Evolutionary conservation across 1,139 yeast genomes (phyloP), one percentile per base, ranked within the genome.

Genomic region (Entelexis paramagnoliae): DNA sequence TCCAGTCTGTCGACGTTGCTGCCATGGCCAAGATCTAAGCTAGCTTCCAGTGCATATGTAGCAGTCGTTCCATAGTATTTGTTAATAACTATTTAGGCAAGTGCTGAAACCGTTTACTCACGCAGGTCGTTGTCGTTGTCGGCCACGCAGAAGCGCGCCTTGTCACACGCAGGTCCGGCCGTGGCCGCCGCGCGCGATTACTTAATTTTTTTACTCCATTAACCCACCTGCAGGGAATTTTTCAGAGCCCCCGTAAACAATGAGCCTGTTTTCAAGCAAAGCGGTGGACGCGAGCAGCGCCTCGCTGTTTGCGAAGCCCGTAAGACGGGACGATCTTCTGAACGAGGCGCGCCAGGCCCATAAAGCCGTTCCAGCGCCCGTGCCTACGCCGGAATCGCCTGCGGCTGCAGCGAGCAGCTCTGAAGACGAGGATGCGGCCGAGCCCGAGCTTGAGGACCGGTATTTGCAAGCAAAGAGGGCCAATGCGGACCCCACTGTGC

Each of bases 1-100:
- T 91, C 68, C 99, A 91, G 81, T 89, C 97, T 64, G 83, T 95
- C 62, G 97, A 89, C 74, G 73, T 89, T 72, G 96, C 94, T 75
- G 97, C 97, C 74, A 89, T 89, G 96, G 86, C 79, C 76, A 89
- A 89, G 78, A 80, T 89, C 76, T 89, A 87, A 81, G 20, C 45
- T 14, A 30, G 45, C 41, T 13, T 35, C 7, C 4, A n/a, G 26
- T 8, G 17, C 16, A n/a, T 33, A n/a, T 3, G 16, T 13, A 33
- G 36, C 19, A n/a, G 9, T 35, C 34, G 16, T 32, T 29, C 24
- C 26, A 22, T 36, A 36, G 28, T 36, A 36, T 36, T 36, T 11
- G 41, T 36, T 20, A 17, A 16, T 36, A 36, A 17, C 11, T 35
- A 20, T 35, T 20, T 35, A 35, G 17, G 14, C 24, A 35, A 35